phyloP scores from a whole-genome alignment of 1,284 basidiomycete species.

The Leccinum variabile region DNA sequence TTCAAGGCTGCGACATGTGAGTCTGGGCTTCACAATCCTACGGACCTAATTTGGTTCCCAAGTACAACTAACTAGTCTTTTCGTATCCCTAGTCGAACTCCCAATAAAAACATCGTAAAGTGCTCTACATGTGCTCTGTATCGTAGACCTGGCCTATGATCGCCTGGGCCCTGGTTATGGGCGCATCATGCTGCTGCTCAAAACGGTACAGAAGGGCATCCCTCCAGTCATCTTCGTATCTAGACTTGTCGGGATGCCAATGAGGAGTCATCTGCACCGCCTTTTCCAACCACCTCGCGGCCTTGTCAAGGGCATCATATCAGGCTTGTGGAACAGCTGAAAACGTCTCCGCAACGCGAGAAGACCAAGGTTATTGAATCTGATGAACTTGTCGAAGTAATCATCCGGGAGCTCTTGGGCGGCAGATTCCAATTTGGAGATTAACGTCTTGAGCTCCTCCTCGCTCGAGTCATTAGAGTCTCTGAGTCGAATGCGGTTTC shows the following conservation, averaged over 20 bases:
- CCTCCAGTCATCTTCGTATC: background rate
- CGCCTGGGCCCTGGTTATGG: no score
- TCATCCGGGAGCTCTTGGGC: background rate
- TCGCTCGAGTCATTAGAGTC: background rate
- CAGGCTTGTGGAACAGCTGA: background rate
- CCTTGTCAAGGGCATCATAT: background rate
- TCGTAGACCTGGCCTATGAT: no score
- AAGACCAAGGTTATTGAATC: constrained; percentile 9
- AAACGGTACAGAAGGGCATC: no score
- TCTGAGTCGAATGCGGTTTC: background rate
- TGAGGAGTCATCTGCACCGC: background rate
- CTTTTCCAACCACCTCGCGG: background rate
- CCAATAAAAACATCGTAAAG: no score
- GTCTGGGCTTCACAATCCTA: no score
- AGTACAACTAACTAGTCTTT: no score
- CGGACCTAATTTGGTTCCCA: no score
- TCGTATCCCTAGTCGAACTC: no score
- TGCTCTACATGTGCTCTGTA: no score
- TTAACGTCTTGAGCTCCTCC: constrained; percentile 2
- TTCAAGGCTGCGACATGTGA: no score
- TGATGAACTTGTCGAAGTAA: background rate
- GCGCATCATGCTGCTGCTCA: no score
- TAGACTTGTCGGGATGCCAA: background rate
- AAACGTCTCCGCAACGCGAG: background rate
- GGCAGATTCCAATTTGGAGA: background rate